Evolutionary conservation across 768 basidiomycete genomes (phyloP).

Genomic region (Termitomyces sp.): DNA sequence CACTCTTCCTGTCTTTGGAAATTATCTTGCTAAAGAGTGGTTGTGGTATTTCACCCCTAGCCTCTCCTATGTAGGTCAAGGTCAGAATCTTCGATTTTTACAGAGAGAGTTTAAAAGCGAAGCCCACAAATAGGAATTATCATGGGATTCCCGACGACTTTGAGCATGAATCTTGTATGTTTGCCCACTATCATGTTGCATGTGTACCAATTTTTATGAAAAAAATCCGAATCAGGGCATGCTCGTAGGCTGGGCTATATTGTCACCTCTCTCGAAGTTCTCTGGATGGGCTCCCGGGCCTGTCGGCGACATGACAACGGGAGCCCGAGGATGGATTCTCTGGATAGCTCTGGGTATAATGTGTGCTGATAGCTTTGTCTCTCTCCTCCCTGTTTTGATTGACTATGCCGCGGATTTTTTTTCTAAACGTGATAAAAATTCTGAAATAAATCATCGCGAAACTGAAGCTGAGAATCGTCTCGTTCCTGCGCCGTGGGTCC

Average conservation of each 20-base stretch:
- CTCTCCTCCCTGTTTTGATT: slow-evolving; percentile 68
- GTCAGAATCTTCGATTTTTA: slow-evolving; percentile 25
- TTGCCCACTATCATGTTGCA: background rate
- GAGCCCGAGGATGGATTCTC: slow-evolving; percentile 95
- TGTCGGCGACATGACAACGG: slow-evolving; percentile 79
- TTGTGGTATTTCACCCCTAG: slow-evolving; percentile 92
- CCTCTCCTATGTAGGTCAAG: slow-evolving; percentile 90
- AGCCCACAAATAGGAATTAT: slow-evolving; percentile 64
- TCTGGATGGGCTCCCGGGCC: slow-evolving; percentile 92
- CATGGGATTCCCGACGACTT: slow-evolving; percentile 93
- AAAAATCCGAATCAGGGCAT: slow-evolving; percentile 59
- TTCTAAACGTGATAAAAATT: slow-evolving; percentile 17
- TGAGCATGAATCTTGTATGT: slow-evolving; percentile 86
- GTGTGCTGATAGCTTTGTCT: slow-evolving; percentile 88
- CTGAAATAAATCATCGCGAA: slow-evolving; percentile 46
- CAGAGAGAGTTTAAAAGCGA: background rate
- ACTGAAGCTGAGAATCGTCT: slow-evolving; percentile 74
- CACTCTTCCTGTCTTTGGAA: slow-evolving; percentile 81
- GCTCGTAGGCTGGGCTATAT: slow-evolving; percentile 92
- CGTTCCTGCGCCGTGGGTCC: slow-evolving; percentile 77
- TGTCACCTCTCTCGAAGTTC: slow-evolving; percentile 83
- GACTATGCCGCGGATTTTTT: slow-evolving; percentile 40
- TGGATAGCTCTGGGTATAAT: slow-evolving; percentile 95
- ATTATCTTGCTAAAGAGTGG: slow-evolving; percentile 80
- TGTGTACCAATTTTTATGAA: slow-evolving; percentile 1